phyloP scores from a whole-genome alignment of 768 basidiomycete species.

The Naganishia friedmannii region DNA sequence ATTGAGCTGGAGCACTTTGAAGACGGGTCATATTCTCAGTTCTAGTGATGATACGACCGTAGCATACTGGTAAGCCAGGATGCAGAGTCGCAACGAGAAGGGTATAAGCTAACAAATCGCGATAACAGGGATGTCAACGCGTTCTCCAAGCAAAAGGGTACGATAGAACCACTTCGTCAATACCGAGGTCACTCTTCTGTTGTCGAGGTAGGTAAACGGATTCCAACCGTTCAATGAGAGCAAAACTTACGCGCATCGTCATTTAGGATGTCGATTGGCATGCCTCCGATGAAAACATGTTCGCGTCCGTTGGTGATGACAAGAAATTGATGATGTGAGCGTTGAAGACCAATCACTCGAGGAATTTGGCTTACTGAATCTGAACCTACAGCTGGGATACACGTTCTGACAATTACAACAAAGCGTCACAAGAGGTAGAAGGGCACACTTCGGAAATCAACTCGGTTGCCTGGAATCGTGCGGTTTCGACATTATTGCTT shows the following conservation, averaged over 20 bases:
- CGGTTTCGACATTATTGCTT: slow-evolving; percentile 70
- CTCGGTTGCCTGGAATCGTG: slow-evolving; percentile 83
- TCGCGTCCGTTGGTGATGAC: slow-evolving; percentile 95
- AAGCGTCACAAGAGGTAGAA: slow-evolving; percentile 69
- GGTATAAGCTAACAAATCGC: neutral
- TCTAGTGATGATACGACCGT: slow-evolving; percentile 95
- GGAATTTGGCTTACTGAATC: neutral
- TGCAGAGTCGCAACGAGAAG: neutral
- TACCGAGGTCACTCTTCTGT: slow-evolving; percentile 87
- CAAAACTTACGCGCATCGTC: slow-evolving; percentile 23
- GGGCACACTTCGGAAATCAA: slow-evolving; percentile 91
- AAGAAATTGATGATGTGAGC: slow-evolving; percentile 87
- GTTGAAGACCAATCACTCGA: neutral
- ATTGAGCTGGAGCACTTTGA: slow-evolving; percentile 83
- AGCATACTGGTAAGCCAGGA: slow-evolving; percentile 72
- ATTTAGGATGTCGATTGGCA: slow-evolving; percentile 97
- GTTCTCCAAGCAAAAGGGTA: slow-evolving; percentile 70
- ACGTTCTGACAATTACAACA: slow-evolving; percentile 60
- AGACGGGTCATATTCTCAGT: slow-evolving; percentile 78
- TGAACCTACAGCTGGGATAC: slow-evolving; percentile 79
- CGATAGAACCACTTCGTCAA: slow-evolving; percentile 76
- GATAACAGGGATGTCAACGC: slow-evolving; percentile 78
- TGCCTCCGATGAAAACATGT: slow-evolving; percentile 70
- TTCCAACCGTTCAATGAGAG: neutral
- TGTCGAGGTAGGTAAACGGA: slow-evolving; percentile 68